These are phyloP conservation scores for Neurospora crassa DNA, from an alignment of 2,329 filamentous ascomycete species.

Conservation along the genomic window DNA sequence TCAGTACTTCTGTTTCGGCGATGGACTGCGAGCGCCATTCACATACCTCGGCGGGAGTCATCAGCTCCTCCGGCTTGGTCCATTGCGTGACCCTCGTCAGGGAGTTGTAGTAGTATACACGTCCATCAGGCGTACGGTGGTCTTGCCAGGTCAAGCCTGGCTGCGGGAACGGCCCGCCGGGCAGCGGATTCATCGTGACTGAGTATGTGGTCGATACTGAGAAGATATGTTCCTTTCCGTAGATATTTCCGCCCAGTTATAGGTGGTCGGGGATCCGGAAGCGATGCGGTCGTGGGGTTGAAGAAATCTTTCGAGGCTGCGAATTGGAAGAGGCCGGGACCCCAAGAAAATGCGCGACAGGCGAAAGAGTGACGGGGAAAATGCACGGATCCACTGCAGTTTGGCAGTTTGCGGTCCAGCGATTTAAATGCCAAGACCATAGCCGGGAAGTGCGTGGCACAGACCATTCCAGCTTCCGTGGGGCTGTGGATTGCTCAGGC, in stretches of 20 bases:
- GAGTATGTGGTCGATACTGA: neutral
- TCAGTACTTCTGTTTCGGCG: constrained; percentile 7
- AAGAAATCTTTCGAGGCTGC: constrained; percentile 6
- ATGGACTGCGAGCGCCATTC: neutral
- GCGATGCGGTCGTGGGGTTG: constrained; percentile 2
- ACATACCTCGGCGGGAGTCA: constrained; percentile 69
- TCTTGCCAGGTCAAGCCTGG: constrained; percentile 59
- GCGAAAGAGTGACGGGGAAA: neutral
- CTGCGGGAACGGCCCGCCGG: constrained; percentile 27
- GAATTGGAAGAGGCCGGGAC: neutral
- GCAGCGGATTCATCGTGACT: constrained; percentile 46
- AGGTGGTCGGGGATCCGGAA: neutral
- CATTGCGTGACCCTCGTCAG: constrained; percentile 84
- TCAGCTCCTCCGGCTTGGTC: constrained; percentile 85
- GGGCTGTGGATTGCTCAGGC: neutral
- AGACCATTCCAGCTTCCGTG: neutral
- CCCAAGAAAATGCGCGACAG: neutral
- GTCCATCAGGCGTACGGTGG: constrained; percentile 70
- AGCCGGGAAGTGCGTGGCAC: neutral
- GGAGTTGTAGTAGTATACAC: constrained; percentile 84
- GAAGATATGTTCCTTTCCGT: neutral
- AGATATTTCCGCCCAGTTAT: neutral
- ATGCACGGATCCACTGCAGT: neutral
- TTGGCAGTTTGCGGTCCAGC: neutral
- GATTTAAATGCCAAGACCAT: neutral